phyloP scores from a whole-genome alignment of 352 stramenopile species.

The Globisporangium splendens region DNA sequence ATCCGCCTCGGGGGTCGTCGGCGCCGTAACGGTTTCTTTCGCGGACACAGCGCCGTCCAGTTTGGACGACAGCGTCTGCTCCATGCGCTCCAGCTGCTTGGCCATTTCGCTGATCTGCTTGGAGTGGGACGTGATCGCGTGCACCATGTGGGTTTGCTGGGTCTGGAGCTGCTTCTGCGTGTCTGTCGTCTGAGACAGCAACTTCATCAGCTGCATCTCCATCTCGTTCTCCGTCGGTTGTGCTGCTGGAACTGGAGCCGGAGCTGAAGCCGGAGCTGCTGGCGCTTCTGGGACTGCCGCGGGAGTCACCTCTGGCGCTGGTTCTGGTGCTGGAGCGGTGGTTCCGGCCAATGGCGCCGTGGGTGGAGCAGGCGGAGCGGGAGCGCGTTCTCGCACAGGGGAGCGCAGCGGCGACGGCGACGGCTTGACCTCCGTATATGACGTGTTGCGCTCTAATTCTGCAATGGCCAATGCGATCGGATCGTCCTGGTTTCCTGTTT shows the following conservation, averaged over 20 bases:
- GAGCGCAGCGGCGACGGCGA: conserved; percentile 5
- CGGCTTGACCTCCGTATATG: conserved; percentile 20
- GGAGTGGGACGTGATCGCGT: conserved; percentile 66
- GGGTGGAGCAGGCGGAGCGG: conserved; percentile 15
- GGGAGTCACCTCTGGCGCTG: not conserved
- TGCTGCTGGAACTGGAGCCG: conserved; percentile 8
- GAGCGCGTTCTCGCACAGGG: conserved; percentile 8
- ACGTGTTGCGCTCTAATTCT: conserved; percentile 18
- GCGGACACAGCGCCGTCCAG: conserved; percentile 19
- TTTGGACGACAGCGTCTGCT: conserved; percentile 60
- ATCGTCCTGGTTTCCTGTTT: conserved; percentile 5
- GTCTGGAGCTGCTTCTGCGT: conserved; percentile 79
- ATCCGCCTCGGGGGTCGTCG: not conserved
- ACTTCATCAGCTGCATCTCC: conserved; percentile 67
- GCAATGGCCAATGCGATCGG: conserved; percentile 17
- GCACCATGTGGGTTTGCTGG: conserved; percentile 81
- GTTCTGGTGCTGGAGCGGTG: not conserved
- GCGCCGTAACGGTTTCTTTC: not conserved
- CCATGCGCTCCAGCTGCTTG: conserved; percentile 80
- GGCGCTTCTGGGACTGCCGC: conserved; percentile 5
- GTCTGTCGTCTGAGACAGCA: conserved; percentile 76
- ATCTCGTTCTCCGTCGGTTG: conserved; percentile 51
- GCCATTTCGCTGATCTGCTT: conserved; percentile 78
- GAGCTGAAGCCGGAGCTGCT: not conserved
- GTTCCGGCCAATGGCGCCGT: not conserved